Evolutionary conservation across 2,329 filamentous ascomycete genomes (phyloP), one percentile per base, ranked within the genome.

Genomic region (Cladophialophora immunda): DNA sequence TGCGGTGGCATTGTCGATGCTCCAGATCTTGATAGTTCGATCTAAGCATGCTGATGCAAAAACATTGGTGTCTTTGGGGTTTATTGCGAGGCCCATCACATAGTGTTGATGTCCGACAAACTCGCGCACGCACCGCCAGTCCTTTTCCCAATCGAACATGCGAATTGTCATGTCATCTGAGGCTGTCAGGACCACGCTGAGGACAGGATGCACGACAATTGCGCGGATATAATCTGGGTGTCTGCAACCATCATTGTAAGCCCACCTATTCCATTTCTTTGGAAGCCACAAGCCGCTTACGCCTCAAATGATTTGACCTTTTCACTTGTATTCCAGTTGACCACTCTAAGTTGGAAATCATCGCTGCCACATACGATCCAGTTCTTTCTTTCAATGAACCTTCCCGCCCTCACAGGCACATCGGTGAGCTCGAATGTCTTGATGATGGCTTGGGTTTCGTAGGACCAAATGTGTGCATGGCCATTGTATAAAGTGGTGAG

Each of bases 301-400:
- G 72, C 72, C 65, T 73, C 72, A 62, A 73, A 73, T 29, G 72
- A 72, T 63, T 72, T 73, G 61, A 73, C 70, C 87, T 97, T 98
- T 82, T 99, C 95, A 68, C 93, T 97, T 62, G 95, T 99, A 83
- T 99, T 98, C 87, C 98, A 99, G 84, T 99, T 98, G 87, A 97
- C 97, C 71, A 97, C 92, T 74, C 94, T 91, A 68, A 91, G 79
- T 76, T 90, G 87, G 83, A 96, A 99, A 83, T 97, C 93, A 83
- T 97, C 92, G 73, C 91, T 94, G 77, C 95, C 95, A 82, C 93
- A 95, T 63, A 97, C 92, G 74, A 97, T 96, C 95, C 95, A 99
- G 82, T 98, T 99, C 89, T 99, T 99, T 75, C 95, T 89, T 73
- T 95, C 92, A 77, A 99, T 89, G 81, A 99, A 99, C 74, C 95